Percentiles rank a stretch among this genome's conserved stretches.
phyloP scores from a whole-genome alignment of 441 rosid species.

The Adansonia rubrostipa region DNA sequence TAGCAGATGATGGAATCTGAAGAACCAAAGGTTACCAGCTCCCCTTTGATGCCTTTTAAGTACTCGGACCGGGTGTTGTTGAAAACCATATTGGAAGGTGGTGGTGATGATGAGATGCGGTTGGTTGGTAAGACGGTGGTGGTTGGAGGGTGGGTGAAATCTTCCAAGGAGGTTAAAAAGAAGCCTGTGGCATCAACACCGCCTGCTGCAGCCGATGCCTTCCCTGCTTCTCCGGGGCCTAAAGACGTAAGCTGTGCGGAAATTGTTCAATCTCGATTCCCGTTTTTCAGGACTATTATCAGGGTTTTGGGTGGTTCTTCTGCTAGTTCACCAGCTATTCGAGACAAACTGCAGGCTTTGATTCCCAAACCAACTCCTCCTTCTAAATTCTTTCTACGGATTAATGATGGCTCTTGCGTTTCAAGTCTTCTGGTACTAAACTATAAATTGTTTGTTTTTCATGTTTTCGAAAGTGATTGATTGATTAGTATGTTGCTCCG shows the following conservation, averaged over 20 bases:
- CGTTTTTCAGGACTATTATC: conserved; percentile 59
- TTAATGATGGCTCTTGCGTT: conserved; percentile 80
- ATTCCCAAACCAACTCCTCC: conserved; percentile 40
- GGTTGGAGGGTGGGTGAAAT: conserved; percentile 92
- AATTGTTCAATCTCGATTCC: conserved; percentile 68
- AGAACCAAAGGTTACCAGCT: conserved; percentile 12
- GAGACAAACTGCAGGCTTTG: conserved; percentile 46
- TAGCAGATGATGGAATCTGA: conserved; percentile 41
- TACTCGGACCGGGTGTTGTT: conserved; percentile 73
- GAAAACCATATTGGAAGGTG: conserved; percentile 52
- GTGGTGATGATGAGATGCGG: conserved; percentile 52
- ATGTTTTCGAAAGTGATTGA: not conserved
- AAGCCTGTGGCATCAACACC: conserved; percentile 36
- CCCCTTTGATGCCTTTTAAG: conserved; percentile 35
- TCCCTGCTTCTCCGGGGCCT: conserved; percentile 20
- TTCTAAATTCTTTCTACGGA: conserved; percentile 44
- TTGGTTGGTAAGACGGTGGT: conserved; percentile 59
- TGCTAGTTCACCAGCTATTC: conserved; percentile 33
- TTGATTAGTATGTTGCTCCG: not conserved
- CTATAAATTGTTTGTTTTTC: not conserved
- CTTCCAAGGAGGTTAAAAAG: conserved; percentile 60
- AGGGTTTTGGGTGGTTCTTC: conserved; percentile 60
- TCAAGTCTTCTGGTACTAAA: conserved; percentile 60
- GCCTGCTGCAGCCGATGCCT: conserved; percentile 14
- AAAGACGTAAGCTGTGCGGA: conserved; percentile 64